phyloP scores from a whole-genome alignment of 2,329 filamentous ascomycete genomes.

The Lachnellula subtilissima region DNA sequence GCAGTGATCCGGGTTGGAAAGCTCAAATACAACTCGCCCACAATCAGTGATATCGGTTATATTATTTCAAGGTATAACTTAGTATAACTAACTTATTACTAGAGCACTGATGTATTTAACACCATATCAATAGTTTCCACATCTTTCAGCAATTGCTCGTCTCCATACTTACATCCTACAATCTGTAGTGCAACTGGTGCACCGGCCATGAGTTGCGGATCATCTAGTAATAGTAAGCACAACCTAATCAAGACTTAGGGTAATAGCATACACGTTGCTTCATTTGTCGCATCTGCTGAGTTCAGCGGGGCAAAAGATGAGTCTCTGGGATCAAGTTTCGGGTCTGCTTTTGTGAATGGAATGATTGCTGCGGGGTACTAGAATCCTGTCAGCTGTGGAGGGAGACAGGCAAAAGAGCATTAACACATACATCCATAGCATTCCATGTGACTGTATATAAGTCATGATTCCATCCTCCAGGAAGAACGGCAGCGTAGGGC shows the following conservation, averaged over 20 bases:
- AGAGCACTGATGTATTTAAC: constrained; percentile 14
- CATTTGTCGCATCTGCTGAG: constrained; percentile 24
- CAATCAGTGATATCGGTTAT: no score
- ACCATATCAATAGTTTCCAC: constrained; percentile 29
- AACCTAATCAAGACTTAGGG: neutral
- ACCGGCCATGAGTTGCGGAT: constrained; percentile 32
- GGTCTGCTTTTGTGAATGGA: constrained; percentile 30
- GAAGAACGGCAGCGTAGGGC: constrained; percentile 31
- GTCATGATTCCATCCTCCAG: constrained; percentile 33
- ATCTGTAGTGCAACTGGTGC: constrained; percentile 33
- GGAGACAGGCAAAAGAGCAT: neutral
- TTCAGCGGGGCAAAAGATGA: constrained; percentile 24
- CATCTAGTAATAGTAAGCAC: constrained; percentile 25
- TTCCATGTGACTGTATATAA: constrained; percentile 36
- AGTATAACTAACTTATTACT: neutral
- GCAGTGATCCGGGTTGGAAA: no score
- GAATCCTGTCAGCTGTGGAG: neutral
- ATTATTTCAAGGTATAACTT: no score
- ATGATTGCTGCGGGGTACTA: constrained; percentile 33
- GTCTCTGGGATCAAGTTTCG: constrained; percentile 28
- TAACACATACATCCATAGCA: constrained; percentile 30
- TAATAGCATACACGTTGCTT: constrained; percentile 29
- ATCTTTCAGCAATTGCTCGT: constrained; percentile 32
- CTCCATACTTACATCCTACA: constrained; percentile 30
- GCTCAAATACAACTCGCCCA: no score